phyloP scores from a whole-genome alignment of 164 flowering plant genomes.

The Chloranthus sessilifolius region DNA sequence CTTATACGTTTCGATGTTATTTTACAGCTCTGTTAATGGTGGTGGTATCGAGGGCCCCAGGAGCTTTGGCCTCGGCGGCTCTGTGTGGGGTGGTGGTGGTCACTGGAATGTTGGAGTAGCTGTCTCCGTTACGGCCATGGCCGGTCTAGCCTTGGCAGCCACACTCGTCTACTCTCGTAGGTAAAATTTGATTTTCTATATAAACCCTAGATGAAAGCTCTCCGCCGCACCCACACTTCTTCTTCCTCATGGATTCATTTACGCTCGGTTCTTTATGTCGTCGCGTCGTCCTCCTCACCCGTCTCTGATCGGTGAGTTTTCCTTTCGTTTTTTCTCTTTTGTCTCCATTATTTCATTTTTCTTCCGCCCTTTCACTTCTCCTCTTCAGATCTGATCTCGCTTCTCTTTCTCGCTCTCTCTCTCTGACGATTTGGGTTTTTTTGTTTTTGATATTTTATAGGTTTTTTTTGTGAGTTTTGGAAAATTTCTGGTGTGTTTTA shows the following conservation, averaged over 20 bases:
- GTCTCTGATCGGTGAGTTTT: conserved; percentile 80
- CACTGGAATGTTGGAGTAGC: conserved; percentile 24
- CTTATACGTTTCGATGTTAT: too few relatives aligned
- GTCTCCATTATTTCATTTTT: too few relatives aligned
- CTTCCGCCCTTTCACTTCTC: too few relatives aligned
- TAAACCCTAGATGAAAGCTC: conserved; percentile 72
- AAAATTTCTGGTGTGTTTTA: too few relatives aligned
- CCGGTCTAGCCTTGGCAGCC: conserved; percentile 63
- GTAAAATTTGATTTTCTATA: too few relatives aligned
- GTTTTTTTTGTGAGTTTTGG: too few relatives aligned
- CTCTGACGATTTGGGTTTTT: too few relatives aligned
- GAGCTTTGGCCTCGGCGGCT: conserved; percentile 15
- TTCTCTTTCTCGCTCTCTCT: too few relatives aligned
- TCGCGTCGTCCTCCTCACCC: conserved; percentile 37
- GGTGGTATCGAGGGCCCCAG: conserved; percentile 20
- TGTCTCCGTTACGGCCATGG: conserved; percentile 63
- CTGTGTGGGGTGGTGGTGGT: conserved; percentile 20
- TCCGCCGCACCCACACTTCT: conserved; percentile 59
- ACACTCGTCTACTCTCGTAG: conserved; percentile 46
- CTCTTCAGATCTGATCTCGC: too few relatives aligned
- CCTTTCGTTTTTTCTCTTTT: too few relatives aligned
- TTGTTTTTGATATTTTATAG: too few relatives aligned
- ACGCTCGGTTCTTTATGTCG: conserved; percentile 78
- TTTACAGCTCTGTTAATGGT: too few relatives aligned
- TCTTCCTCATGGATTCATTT: conserved; percentile 63